Evolutionary conservation across 2,329 filamentous ascomycete species (phyloP), one percentile per base, ranked within the genome.

Genomic region (Arthrobotrys entomopaga): DNA sequence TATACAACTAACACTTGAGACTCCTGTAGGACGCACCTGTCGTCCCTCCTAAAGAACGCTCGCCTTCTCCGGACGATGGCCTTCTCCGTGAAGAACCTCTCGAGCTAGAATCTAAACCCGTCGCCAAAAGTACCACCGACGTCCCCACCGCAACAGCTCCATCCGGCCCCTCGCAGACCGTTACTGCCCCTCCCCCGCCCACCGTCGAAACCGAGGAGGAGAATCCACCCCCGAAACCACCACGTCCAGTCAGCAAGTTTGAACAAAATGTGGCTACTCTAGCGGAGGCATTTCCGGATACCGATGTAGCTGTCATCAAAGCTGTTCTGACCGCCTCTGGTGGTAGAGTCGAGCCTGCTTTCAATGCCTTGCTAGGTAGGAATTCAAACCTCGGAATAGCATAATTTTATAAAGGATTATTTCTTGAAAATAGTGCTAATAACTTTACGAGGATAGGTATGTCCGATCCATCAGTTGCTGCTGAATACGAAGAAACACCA

Each of bases 271-370:
- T 94, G 82, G 87, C 88, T 79, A 97, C 93, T 2, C 85, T 99
- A 65, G 94, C 92, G 81, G 95, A 99, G 82, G 95, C 95, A 0
- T 99, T 99, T 79, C 95, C 95, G 0, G 86, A 84, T 65, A 91
- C 97, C 74, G 95, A 99, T 63, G 81, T 83, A 6, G 82, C 88
- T 50, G 90, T 99, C 53, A 87, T 99, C 81, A 96, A 90, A 82
- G 95, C 95, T 29, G 91, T 99, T 0, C 83, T 99, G 77, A 86
- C 87, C 22, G 95, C 95, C 13, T 98, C 95, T 81, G 86, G 89
- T 70, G 94, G 93, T 72, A 88, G 90, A 79, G 89, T 98, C 54
- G 95, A 99, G 82, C 91, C 92, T 34, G 94, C 95, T 13, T 99
- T 99, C 83, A 95, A 97, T 83, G 95, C 95, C 40, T 86, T 99